These are phyloP conservation scores for Macadamia tetraphylla DNA, from an alignment of 164 flowering plant species.

Conservation along the genomic window DNA sequence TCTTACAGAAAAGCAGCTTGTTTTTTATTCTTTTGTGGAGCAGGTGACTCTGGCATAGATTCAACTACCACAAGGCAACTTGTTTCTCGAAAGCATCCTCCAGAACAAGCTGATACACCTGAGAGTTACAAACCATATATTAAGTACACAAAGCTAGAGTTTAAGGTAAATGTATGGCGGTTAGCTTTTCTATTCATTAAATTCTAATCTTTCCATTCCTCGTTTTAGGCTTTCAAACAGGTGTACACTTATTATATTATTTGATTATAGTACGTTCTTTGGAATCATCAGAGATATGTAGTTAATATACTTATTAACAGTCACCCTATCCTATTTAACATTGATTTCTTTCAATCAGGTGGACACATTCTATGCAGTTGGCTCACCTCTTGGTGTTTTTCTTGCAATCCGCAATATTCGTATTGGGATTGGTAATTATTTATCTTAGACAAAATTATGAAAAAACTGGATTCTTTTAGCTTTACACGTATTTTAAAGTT, in stretches of 20 bases:
- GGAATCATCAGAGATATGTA: background rate
- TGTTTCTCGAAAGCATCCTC: constrained; percentile 10
- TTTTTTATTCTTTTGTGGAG: constrained; percentile 5
- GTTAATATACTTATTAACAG: too few relatives aligned
- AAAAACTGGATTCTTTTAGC: background rate
- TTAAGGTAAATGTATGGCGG: constrained; percentile 46
- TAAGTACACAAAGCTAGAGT: constrained; percentile 84
- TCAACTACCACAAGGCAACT: constrained; percentile 19
- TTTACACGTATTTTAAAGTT: background rate
- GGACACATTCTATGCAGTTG: constrained; percentile 97
- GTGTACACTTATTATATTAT: too few relatives aligned
- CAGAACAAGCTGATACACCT: constrained; percentile 24
- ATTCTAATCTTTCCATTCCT: background rate
- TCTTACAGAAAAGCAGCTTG: constrained; percentile 6
- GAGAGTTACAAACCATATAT: constrained; percentile 65
- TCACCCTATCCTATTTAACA: background rate
- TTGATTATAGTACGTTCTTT: too few relatives aligned
- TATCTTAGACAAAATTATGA: background rate
- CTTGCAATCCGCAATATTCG: constrained; percentile 95
- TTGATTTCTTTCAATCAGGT: constrained; percentile 43
- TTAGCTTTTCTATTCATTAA: background rate
- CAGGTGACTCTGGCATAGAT: constrained; percentile 29
- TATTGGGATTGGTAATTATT: constrained; percentile 72
- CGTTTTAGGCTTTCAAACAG: too few relatives aligned
- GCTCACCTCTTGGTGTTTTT: constrained; percentile 97